A percentile compares a stretch with the other conserved stretches of the same genome.
Evolutionary conservation across 2,329 filamentous ascomycete species (phyloP).

Genomic region (Fusarium secorum): DNA sequence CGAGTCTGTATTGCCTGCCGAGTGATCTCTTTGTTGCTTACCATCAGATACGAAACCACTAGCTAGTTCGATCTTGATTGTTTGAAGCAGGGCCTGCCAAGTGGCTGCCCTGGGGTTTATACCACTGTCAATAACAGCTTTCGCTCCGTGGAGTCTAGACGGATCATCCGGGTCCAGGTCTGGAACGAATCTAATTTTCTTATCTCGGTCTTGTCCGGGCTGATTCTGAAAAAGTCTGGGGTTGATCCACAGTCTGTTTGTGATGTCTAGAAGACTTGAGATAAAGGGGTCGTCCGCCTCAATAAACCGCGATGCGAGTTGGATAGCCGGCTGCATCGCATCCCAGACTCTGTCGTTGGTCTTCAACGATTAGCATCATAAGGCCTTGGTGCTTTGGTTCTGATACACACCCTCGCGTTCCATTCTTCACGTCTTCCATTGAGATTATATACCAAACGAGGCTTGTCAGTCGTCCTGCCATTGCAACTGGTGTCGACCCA

Average conservation of each 20-base stretch:
- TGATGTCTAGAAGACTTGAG: slow-evolving; percentile 32
- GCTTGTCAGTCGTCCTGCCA: not conserved
- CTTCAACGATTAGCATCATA: slow-evolving; percentile 1
- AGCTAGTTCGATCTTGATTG: slow-evolving; percentile 8
- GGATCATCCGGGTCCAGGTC: not conserved
- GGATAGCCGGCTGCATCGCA: slow-evolving; percentile 42
- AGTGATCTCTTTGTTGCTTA: not conserved
- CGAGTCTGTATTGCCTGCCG: not conserved
- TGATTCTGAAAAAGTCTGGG: not conserved
- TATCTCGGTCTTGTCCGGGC: not conserved
- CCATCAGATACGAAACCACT: slow-evolving; percentile 17
- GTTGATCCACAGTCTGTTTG: slow-evolving; percentile 36
- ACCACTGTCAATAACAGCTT: not conserved
- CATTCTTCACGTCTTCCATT: slow-evolving; percentile 37
- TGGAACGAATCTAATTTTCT: slow-evolving; percentile 14
- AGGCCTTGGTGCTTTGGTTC: not conserved
- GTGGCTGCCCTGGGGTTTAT: not conserved
- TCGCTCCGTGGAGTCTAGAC: slow-evolving; percentile 1
- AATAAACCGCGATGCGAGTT: slow-evolving; percentile 39
- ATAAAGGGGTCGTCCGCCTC: slow-evolving; percentile 31
- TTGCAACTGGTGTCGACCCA: slow-evolving; percentile 14
- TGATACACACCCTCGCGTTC: slow-evolving; percentile 33
- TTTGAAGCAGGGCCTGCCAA: not conserved
- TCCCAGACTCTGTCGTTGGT: slow-evolving; percentile 43
- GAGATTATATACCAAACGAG: slow-evolving; percentile 32